Base-by-base conservation (phyloP, 2,329 filamentous ascomycete species). In the Zasmidium cellare region DNA sequence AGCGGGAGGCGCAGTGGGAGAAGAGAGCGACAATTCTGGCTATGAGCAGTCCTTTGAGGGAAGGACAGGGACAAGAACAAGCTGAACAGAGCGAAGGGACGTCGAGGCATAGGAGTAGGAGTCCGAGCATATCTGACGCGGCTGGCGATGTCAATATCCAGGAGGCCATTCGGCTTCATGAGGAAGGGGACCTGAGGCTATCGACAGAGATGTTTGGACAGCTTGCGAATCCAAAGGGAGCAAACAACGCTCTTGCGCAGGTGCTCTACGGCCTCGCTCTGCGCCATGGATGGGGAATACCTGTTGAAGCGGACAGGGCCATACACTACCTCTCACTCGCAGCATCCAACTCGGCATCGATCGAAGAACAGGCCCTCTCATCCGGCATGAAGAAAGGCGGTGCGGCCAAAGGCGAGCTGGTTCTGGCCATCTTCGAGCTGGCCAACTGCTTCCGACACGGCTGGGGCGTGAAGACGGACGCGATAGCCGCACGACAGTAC, bases 361-460 rank as follows among this genome's bases (percentile, higher is more conserved):
- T 99, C 55, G 94, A 99, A 78, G 84, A 89, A 53, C 80, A 92
- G 68, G 94, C 94, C 25, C 84, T 97, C 20, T 82, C 88, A 65
- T 90, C 92, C 9, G 94, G 93, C 16, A 85, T 96, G 75, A 94
- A 91, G 76, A 96, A 94, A 76, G 94, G 94, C 53, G 94, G 94
- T 60, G 88, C 90, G 14, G 93, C 93, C 46, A 99, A 97, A 77
- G 94, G 94, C 59, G 94, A 99, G 80, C 83, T 99, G 53, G 90
- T 97, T 18, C 85, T 99, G 60, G 93, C 94, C 60, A 97, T 99
- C 64, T 97, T 94, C 70, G 94, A 99, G 79, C 79, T 99, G 69
- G 91, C 88, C 55, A 94, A 94, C 75, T 93, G 83, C 77, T 97
- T 97, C 80, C 87, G 94, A 60, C 86, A 97, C 74, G 94, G 92